Evolutionary conservation across 176 grass and related monocot genomes (phyloP).

Genomic region (Oropetium thomaeum): DNA sequence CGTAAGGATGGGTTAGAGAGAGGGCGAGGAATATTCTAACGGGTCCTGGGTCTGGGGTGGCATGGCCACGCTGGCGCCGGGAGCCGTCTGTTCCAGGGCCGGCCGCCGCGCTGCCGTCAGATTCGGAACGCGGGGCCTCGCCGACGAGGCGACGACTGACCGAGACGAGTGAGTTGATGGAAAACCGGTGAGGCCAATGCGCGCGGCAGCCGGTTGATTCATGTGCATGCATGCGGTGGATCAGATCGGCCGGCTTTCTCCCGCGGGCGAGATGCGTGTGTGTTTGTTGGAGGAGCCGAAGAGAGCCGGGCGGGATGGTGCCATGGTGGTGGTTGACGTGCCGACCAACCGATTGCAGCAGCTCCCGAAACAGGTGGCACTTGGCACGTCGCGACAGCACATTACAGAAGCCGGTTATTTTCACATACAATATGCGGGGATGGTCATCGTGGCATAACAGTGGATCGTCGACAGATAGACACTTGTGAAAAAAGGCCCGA

Average conservation of each 20-base stretch:
- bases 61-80: background rate
- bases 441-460: background rate
- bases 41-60: background rate
- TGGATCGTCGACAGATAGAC: too few species aligned
- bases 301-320: background rate
- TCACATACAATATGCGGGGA: too few species aligned
- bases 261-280: background rate
- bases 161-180: background rate
- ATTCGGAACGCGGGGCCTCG: background rate
- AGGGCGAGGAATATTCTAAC: constrained; percentile 39
- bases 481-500: background rate
- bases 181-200: background rate
- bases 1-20: background rate
- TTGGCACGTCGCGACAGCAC: background rate
- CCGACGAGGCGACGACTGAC: background rate
- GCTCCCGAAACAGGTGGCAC: background rate
- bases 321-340: background rate
- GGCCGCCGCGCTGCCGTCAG: background rate
- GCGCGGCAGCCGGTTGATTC: background rate
- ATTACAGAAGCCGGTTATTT: too few species aligned
- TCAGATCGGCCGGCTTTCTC: background rate
- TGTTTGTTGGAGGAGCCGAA: background rate
- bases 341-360: background rate
- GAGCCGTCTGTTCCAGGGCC: background rate
- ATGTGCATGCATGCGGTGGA: constrained; percentile 3